Base-by-base conservation (phyloP, 176 grass and related monocot genomes). In the Eleusine indica region DNA sequence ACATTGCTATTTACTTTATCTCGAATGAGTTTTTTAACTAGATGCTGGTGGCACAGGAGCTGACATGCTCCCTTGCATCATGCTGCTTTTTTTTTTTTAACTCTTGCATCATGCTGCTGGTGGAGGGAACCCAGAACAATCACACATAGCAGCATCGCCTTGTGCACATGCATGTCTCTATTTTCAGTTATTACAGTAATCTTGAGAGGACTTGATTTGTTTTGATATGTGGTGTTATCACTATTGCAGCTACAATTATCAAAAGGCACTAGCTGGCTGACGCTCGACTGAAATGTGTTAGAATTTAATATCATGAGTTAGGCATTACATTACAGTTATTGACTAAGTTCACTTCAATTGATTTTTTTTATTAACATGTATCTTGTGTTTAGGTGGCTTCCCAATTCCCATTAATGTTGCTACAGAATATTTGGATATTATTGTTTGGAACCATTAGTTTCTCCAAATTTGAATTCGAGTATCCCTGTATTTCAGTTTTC, bases 221-320 rank as follows among this genome's bases (percentile, higher is more conserved):
- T 84, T 43, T 44, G 43, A 74, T 76, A 77, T 77, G n/a, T 76
- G 16, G 47, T 57, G 28, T 46, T 87, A 53, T 43, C 68, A 37
- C 71, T 74, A 46, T 42, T 83, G 29, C 83, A 98, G 96, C 67
- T 98, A 79, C 89, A 95, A 80, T 78, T 98, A 83, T 88, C 93
- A 30, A 95, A 84, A 87, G 96, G 96, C 82, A 89, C 91, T 80
- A 98, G 93, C 75, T 95, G 83, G 83, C 70, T 93, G 90, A 90
- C 92, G 53, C 88, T 95, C 54, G 95, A 98, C 76, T 98, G 96
- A 77, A 98, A 93, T 76, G 96, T 92, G 96, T 95, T 91, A 87
- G 46, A 28, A 41, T 61, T 66, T 44, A 22, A 70, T 71, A 72
- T 76, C 21, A 29, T 70, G 60, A 18, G 75, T 44, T 75, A 43